Evolutionary conservation across 306 rosid genomes (phyloP), one percentile per base, ranked within the genome.

Genomic region (Aeschynomene evenia): DNA sequence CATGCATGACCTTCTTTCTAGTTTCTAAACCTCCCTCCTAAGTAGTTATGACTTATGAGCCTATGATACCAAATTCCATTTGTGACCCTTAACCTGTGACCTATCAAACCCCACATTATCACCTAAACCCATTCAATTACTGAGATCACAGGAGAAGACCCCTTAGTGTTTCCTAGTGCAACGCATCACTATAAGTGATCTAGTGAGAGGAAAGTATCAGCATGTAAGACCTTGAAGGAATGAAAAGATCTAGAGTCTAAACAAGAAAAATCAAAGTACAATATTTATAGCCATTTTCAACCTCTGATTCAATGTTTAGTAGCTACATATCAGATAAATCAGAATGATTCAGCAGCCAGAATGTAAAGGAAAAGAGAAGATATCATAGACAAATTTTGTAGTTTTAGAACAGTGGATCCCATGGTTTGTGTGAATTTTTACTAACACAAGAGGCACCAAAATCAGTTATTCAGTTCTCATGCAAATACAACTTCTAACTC

Each of bases 1-100:
- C 39, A 42, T 28, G 66, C 31, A 73, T 42, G 71, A 23, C 65
- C 67, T 10, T 60, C 51, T 75, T 66, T 63, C 66, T 39, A 50
- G n/a, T n/a, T n/a, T 49, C 31, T 34, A 49, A 36, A 50, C 48
- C 40, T 40, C 51, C 55, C 18, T 45, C 68, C 19, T 50, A 66
- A 40, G 37, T 18, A 42, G 48, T 67, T 60, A n/a, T n/a, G n/a
- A n/a, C 16, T 72, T 42, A 63, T 36, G 26, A 45, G 33, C 57
- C 59, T 40, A 64, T 16, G 42, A 42, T 74, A 31, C 46, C 63
- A 45, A 51, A 36, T 63, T 64, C 65, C 21, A 15, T 13, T 15
- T 39, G 12, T 52, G 29, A 76, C 55, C 16, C 62, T 37, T 28
- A 60, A 59, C 72, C 33, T 29, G 34, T 26, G 29, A 59, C 71